Percentiles rank a stretch among this genome's conserved stretches.
phyloP scores from a whole-genome alignment of 371 early-diverging fungal species.

The Mortierella sp. region DNA sequence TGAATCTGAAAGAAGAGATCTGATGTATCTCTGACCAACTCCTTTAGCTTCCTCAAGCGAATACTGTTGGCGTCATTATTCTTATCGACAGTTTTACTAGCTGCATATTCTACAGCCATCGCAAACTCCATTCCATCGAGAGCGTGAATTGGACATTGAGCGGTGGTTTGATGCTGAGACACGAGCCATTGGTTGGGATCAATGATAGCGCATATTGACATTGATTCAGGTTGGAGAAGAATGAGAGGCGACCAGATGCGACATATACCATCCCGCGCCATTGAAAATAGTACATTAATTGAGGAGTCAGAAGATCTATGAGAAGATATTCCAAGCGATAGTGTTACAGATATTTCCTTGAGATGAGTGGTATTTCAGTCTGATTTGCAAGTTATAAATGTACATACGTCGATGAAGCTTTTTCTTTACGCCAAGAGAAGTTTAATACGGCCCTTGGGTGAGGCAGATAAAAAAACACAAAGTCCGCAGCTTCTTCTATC shows the following conservation, averaged over 20 bases:
- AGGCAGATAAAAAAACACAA: constrained; percentile 74
- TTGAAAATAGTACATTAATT: constrained; percentile 75
- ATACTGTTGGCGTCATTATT: constrained; percentile 32
- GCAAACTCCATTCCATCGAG: constrained; percentile 70
- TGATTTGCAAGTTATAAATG: background rate
- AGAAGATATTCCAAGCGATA: background rate
- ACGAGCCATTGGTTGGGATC: constrained; percentile 80
- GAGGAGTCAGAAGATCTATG: constrained; percentile 17
- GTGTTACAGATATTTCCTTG: background rate
- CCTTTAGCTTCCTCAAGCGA: constrained; percentile 63
- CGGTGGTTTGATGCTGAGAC: constrained; percentile 57
- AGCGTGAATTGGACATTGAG: constrained; percentile 70
- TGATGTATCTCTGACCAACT: constrained; percentile 78
- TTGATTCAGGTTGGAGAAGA: constrained; percentile 59
- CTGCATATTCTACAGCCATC: constrained; percentile 60
- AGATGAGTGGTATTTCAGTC: background rate
- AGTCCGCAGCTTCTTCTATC: constrained; percentile 40
- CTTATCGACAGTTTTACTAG: constrained; percentile 42
- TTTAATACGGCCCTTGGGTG: constrained; percentile 77
- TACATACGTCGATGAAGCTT: constrained; percentile 47
- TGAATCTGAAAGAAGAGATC: constrained; percentile 82
- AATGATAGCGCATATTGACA: constrained; percentile 77
- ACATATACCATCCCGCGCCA: constrained; percentile 78
- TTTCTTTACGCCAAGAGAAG: constrained; percentile 76
- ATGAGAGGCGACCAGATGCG: constrained; percentile 83